Base-by-base conservation (phyloP, 164 flowering plant species). In the Brasenia schreberi region DNA sequence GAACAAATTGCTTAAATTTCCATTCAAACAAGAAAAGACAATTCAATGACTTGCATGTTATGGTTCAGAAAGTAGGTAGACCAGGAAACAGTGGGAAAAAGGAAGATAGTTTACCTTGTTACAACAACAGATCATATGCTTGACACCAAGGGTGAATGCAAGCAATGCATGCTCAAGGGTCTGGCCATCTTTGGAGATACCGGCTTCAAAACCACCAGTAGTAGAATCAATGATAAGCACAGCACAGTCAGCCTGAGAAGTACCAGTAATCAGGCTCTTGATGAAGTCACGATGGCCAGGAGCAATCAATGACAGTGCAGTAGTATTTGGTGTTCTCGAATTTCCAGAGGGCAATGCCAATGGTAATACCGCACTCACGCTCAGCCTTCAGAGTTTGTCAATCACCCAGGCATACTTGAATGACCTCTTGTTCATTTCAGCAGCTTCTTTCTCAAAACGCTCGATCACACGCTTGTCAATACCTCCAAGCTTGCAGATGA, bases 141-240 rank as follows among this genome's bases (percentile, higher is more conserved):
- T 87, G 60, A 87, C 90, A 69, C 93, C 93, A 63, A 85, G 88
- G 18, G 91, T 86, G 75, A 86, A 86, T 52, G 89, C 87, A 72
- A 87, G 92, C 64, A 87, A 72, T 4, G 93, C 93, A 65, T 85
- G 90, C 81, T 87, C 93, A 79, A 90, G 89, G 58, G 93, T 87
- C 83, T 87, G 93, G 12, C 93, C 93, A 77, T 87, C 93, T 84
- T 87, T 87, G 12, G 93, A 87, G 49, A 87, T 87, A 77, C 94
- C 90, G 64, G 93, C 90, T 64, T 87, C 93, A 77, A 87, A 87
- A 74, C 93, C 93, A 72, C 93, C 93, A 70, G 93, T 87, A 73
- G 90, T 85, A 74, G 90, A 85, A 44, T 79, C 79, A 68, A 79
- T 79, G 62, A 79, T 79, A 42, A 79, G 77, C 14, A 79, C 79